These are phyloP conservation scores for Zea luxurians DNA, from an alignment of 176 grass and related monocot species.

Conservation along the genomic window DNA sequence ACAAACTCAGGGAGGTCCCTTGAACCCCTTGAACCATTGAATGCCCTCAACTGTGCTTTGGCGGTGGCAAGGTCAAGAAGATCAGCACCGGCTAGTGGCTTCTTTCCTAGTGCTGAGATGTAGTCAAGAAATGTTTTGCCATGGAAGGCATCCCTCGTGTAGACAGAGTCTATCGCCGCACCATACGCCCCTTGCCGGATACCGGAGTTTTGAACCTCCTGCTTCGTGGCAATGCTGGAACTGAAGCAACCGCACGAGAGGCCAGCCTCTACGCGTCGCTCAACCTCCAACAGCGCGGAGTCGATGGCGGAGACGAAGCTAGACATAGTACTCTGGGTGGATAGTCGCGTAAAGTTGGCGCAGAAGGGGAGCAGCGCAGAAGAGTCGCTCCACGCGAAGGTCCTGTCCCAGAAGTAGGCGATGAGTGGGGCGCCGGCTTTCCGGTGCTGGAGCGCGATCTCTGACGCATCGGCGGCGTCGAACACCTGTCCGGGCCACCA, in stretches of 20 bases:
- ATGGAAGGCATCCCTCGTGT: slow-evolving; percentile 56
- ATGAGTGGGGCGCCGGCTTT: slow-evolving; percentile 54
- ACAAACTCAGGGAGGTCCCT: slow-evolving; percentile 62
- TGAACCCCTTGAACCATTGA: slow-evolving; percentile 56
- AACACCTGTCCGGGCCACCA: slow-evolving; percentile 95
- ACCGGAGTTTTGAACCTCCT: slow-evolving; percentile 66
- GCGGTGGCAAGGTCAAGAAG: slow-evolving; percentile 62
- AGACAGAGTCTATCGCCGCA: slow-evolving; percentile 38
- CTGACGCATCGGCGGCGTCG: slow-evolving; percentile 64
- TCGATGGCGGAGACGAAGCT: slow-evolving; percentile 52
- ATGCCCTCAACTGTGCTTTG: slow-evolving; percentile 67
- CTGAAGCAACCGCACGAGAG: slow-evolving; percentile 56
- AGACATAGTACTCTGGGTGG: slow-evolving; percentile 46
- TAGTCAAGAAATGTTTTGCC: slow-evolving; percentile 53
- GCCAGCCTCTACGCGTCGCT: slow-evolving; percentile 42
- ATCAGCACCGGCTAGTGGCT: slow-evolving; percentile 43
- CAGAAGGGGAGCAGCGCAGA: slow-evolving; percentile 64
- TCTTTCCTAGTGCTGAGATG: slow-evolving; percentile 52
- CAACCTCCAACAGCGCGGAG: slow-evolving; percentile 60
- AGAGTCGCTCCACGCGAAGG: slow-evolving; percentile 71
- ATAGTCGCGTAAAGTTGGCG: slow-evolving; percentile 45
- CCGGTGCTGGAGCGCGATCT: slow-evolving; percentile 49
- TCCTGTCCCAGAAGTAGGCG: slow-evolving; percentile 76
- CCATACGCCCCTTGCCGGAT: slow-evolving; percentile 48
- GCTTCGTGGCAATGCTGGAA: slow-evolving; percentile 31